Evolutionary conservation across 148 eudicot species (phyloP).

Genomic region (Hydrangea macrophylla): DNA sequence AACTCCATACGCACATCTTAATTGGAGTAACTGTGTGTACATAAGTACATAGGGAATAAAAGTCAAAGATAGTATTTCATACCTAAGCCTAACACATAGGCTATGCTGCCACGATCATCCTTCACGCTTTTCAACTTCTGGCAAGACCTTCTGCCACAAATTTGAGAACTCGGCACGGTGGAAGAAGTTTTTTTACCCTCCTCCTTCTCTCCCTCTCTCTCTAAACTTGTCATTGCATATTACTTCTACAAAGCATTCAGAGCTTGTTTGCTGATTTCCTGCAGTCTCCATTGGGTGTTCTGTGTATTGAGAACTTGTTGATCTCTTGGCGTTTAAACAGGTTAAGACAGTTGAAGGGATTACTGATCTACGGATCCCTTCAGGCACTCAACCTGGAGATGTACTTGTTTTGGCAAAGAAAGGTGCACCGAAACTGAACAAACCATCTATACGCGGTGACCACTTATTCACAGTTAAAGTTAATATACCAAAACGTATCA

Average conservation of each 20-base stretch:
- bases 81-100: background rate
- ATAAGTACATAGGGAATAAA: too few species aligned
- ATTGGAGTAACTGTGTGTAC: too few species aligned
- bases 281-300: background rate
- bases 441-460: slow-evolving; percentile 92
- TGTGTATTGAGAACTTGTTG: slow-evolving; percentile 1
- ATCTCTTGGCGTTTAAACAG: slow-evolving; percentile 29
- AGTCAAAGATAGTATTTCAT: too few species aligned
- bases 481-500: slow-evolving; percentile 82
- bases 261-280: background rate
- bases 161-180: background rate
- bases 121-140: too few species aligned
- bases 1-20: too few species aligned
- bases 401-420: slow-evolving; percentile 87
- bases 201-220: background rate
- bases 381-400: slow-evolving; percentile 98
- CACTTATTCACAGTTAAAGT: slow-evolving; percentile 82
- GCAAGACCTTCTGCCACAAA: background rate
- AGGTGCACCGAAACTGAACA: slow-evolving; percentile 91
- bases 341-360: slow-evolving; percentile 91
- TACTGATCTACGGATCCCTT: slow-evolving; percentile 76
- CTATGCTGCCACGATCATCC: background rate
- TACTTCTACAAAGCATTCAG: background rate
- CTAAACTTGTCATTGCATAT: background rate
- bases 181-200: background rate